A percentile compares a stretch with the other conserved stretches of the same genome.
phyloP scores from a whole-genome alignment of 495 filamentous ascomycete species.

The Podospora comata region DNA sequence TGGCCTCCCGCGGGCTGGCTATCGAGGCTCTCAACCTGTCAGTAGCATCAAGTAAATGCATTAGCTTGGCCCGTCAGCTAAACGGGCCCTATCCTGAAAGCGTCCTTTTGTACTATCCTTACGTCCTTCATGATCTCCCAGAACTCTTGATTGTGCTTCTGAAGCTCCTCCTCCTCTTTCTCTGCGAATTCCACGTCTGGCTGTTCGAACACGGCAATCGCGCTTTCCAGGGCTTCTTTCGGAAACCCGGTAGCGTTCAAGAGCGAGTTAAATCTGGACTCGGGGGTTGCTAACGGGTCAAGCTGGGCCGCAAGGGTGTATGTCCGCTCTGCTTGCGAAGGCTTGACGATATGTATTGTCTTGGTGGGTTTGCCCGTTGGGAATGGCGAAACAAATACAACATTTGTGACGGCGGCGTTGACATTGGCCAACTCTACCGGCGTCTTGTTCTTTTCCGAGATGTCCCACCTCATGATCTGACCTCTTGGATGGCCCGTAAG shows the following conservation, averaged over 20 bases:
- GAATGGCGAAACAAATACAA: slow-evolving; percentile 66
- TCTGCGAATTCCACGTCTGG: slow-evolving; percentile 21
- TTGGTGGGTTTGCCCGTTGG: slow-evolving; percentile 45
- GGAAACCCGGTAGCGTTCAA: slow-evolving; percentile 40
- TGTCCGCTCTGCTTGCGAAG: slow-evolving; percentile 59
- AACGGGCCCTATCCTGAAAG: slow-evolving; percentile 29
- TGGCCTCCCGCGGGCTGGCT: no score
- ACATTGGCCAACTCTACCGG: slow-evolving; percentile 63
- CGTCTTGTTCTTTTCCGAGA: slow-evolving; percentile 56
- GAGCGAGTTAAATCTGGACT: slow-evolving; percentile 40
- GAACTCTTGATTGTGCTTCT: slow-evolving; percentile 50
- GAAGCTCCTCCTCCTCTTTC: slow-evolving; percentile 43
- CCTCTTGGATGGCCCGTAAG: slow-evolving; percentile 80
- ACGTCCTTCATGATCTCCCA: slow-evolving; percentile 52
- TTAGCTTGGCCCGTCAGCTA: not conserved
- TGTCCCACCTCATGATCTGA: slow-evolving; percentile 67
- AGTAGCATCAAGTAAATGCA: not conserved
- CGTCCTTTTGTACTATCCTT: slow-evolving; percentile 46
- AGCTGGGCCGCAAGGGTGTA: slow-evolving; percentile 71
- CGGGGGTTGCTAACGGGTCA: slow-evolving; percentile 32
- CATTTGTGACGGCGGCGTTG: slow-evolving; percentile 74
- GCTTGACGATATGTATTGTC: slow-evolving; percentile 66
- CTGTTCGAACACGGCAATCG: slow-evolving; percentile 32
- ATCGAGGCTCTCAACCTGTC: not conserved
- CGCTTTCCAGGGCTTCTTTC: slow-evolving; percentile 26